These are phyloP conservation scores for Diphasiastrum complanatum DNA, from an alignment of 83 land plant genomes.

Conservation along the genomic window DNA sequence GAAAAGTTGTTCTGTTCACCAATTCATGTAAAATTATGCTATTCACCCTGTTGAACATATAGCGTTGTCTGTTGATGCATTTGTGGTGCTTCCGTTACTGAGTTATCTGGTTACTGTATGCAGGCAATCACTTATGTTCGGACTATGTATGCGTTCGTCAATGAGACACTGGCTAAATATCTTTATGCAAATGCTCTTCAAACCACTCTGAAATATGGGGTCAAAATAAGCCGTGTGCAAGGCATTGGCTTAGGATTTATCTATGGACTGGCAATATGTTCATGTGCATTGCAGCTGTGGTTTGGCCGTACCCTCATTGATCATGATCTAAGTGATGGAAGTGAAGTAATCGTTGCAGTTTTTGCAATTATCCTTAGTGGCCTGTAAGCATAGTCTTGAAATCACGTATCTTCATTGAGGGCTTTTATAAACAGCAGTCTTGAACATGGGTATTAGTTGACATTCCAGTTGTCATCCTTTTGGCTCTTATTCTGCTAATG, in stretches of 20 bases:
- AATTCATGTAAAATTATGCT: no score
- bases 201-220: slow-evolving; percentile 90
- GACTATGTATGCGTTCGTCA: slow-evolving; percentile 83
- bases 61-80: no score
- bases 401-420: no score
- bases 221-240: slow-evolving; percentile 93
- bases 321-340: slow-evolving; percentile 61
- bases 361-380: slow-evolving; percentile 95
- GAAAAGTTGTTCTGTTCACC: no score
- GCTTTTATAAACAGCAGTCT: no score
- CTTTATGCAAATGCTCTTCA: slow-evolving; percentile 96
- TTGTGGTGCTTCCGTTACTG: slow-evolving; percentile 6
- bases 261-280: slow-evolving; percentile 97
- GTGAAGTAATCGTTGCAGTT: slow-evolving; percentile 70
- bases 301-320: slow-evolving; percentile 70
- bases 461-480: no score
- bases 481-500: background rate
- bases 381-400: slow-evolving; percentile 70
- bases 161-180: slow-evolving; percentile 91
- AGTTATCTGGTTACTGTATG: slow-evolving; percentile 19
- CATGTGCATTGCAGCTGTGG: slow-evolving; percentile 94
- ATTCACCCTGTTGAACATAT: no score
- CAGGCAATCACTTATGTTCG: slow-evolving; percentile 91
- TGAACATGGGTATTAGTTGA: no score
- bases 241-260: slow-evolving; percentile 98